Percentiles rank a stretch among this genome's conserved stretches.
These are phyloP conservation scores for Pugionium dolabratum DNA, from an alignment of 345 rosid species.

Conservation along the genomic window DNA sequence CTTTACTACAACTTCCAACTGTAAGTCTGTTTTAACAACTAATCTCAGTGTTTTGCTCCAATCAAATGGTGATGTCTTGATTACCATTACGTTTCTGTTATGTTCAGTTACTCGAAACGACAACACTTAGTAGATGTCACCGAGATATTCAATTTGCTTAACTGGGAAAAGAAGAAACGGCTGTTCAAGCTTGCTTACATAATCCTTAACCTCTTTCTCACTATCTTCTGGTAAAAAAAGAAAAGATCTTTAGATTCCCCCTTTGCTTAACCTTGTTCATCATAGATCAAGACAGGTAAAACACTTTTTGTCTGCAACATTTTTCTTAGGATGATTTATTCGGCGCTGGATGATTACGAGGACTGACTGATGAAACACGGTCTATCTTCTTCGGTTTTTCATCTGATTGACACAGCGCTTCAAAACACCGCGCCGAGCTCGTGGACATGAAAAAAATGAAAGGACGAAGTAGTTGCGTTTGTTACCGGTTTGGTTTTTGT, in stretches of 20 bases:
- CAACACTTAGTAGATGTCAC: constrained; percentile 88
- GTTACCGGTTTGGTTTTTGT: constrained; percentile 22
- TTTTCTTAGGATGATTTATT: constrained; percentile 59
- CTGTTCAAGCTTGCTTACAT: constrained; percentile 83
- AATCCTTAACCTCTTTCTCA: constrained; percentile 63
- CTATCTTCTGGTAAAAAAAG: constrained; percentile 73
- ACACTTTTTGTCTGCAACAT: constrained; percentile 1
- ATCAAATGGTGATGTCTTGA: not conserved
- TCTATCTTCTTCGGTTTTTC: constrained; percentile 11
- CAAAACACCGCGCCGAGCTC: constrained; percentile 11
- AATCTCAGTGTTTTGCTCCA: constrained; percentile 1
- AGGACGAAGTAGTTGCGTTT: constrained; percentile 1
- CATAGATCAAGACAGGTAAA: constrained; percentile 24
- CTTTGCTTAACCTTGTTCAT: not conserved
- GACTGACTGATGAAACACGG: constrained; percentile 16
- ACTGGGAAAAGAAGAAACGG: constrained; percentile 86
- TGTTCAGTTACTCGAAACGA: constrained; percentile 58
- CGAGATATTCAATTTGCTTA: constrained; percentile 82
- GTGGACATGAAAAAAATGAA: constrained; percentile 4
- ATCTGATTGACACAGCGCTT: constrained; percentile 10
- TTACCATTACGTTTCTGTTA: constrained; percentile 30
- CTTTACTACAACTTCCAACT: constrained; percentile 58
- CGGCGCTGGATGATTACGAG: constrained; percentile 48
- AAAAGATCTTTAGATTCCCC: not conserved
- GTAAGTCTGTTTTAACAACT: constrained; percentile 45